These are phyloP conservation scores for Allium cepa DNA, from an alignment of 106 monocot genomes.

Conservation along the genomic window DNA sequence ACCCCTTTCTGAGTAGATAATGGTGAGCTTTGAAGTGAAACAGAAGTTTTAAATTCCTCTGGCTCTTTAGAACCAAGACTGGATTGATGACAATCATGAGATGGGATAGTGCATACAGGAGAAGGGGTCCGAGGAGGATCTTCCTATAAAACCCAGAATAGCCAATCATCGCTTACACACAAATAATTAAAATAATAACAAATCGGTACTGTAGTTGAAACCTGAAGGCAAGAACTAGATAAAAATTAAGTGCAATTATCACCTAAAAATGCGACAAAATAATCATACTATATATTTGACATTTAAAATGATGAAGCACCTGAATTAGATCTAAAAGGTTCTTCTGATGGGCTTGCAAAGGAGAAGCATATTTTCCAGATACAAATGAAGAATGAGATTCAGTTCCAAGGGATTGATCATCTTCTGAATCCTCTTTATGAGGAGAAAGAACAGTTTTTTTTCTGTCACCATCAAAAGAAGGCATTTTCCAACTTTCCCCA, in stretches of 20 bases:
- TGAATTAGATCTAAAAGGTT: constrained; percentile 53
- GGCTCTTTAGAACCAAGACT: constrained; percentile 32
- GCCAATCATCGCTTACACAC: neutral
- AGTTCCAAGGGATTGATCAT: constrained; percentile 48
- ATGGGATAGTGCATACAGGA: constrained; percentile 44
- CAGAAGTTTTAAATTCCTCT: constrained; percentile 13
- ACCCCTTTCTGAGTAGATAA: constrained; percentile 21
- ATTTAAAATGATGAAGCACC: constrained; percentile 24
- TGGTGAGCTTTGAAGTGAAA: constrained; percentile 11
- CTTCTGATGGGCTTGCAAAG: constrained; percentile 39
- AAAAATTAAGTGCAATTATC: neutral
- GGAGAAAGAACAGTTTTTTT: constrained; percentile 40
- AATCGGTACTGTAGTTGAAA: neutral
- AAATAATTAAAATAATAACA: neutral
- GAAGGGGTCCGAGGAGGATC: constrained; percentile 54
- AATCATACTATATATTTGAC: neutral
- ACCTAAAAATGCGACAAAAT: too few relatives aligned
- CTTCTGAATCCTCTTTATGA: constrained; percentile 78
- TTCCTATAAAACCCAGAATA: constrained; percentile 41
- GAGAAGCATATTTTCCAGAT: constrained; percentile 11
- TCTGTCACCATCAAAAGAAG: constrained; percentile 15
- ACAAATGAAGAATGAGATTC: constrained; percentile 19
- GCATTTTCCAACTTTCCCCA: constrained; percentile 38
- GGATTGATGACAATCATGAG: constrained; percentile 11
- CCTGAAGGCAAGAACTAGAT: neutral